Evolutionary conservation across 768 basidiomycete genomes (phyloP).

Genomic region (Mycena capillaripes): DNA sequence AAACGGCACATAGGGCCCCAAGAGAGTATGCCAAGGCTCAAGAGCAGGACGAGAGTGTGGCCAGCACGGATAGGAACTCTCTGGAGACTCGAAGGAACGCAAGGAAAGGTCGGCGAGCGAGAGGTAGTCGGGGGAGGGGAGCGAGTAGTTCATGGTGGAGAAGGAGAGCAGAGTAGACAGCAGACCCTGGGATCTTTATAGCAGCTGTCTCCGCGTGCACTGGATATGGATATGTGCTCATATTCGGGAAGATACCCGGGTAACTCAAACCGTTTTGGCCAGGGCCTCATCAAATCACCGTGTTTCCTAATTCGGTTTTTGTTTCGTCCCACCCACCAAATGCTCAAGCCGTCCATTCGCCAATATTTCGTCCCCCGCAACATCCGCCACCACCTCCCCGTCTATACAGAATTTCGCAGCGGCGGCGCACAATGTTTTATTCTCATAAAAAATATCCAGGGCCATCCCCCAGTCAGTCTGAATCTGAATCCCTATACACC

Average conservation of each 20-base stretch:
- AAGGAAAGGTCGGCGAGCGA: conserved; percentile 36
- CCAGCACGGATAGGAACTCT: conserved; percentile 31
- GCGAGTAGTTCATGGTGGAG: conserved; percentile 39
- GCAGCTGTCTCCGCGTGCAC: conserved; percentile 44
- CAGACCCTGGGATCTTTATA: conserved; percentile 37
- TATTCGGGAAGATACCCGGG: conserved; percentile 11
- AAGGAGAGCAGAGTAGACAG: conserved; percentile 27
- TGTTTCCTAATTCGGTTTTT: background rate
- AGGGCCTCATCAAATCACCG: background rate
- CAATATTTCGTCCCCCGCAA: conserved; percentile 78
- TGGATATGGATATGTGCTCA: background rate
- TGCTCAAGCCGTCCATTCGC: background rate
- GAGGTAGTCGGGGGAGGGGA: conserved; percentile 36
- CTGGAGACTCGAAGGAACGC: conserved; percentile 30
- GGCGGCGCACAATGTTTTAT: conserved; percentile 70
- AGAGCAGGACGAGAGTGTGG: conserved; percentile 28
- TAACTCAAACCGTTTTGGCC: too few relatives aligned
- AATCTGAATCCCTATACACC: background rate
- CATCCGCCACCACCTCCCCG: conserved; percentile 75
- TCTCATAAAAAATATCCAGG: conserved; percentile 78
- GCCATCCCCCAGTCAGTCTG: conserved; percentile 66
- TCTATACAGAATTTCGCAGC: conserved; percentile 83
- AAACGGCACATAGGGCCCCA: conserved; percentile 36
- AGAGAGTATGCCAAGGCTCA: conserved; percentile 37
- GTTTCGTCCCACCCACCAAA: background rate